Base-by-base conservation (phyloP, 2,329 filamentous ascomycete species). In the Aphanocladium album region DNA sequence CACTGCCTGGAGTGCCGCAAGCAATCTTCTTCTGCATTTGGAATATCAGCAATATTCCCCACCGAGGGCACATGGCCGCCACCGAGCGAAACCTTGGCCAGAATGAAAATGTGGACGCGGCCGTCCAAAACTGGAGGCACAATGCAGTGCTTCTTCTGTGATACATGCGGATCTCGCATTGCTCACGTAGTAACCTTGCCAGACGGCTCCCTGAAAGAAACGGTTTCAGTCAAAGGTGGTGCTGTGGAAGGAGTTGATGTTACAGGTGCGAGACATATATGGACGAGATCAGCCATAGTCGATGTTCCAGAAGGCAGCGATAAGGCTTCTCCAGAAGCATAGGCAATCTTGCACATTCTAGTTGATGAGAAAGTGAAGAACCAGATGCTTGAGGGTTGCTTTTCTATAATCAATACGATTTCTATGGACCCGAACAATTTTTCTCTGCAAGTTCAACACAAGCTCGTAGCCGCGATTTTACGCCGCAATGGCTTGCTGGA, bases 141-240 rank as follows among this genome's bases (percentile, higher is more conserved):
- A 14, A 71, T 77, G 64, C 73, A 78, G 63, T 80, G 77, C 66
- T 77, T 73, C 60, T 77, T 77, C 59, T 77, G 74, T 64, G 71
- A 70, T 21, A 67, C 63, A 2, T 80, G 78, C 65, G 80, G 80
- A 11, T 74, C 73, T n/a, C 74, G 80, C 14, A 57, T 82, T n/a
- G 67, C 81, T 27, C 80, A 83, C 63, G 75, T 77, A 49, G 69
- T 73, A 45, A 67, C 74, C 23, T 65, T 73, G 7, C 62, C 69
- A 1, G 73, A 78, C 60, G 78, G 79, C 2, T 69, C 64, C 4
- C 69, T 73, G 5, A 68, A 72, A 25, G 35, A 69, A 0, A 76
- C 72, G 0, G 61, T 81, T 9, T 77, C 72, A 21, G 67, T 83
- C 63, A 83, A 82, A 68, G 80, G 77, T 3, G 80, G 80, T 0